phyloP scores from a whole-genome alignment of 163 green algal species.

The Scenedesmus sp. region DNA sequence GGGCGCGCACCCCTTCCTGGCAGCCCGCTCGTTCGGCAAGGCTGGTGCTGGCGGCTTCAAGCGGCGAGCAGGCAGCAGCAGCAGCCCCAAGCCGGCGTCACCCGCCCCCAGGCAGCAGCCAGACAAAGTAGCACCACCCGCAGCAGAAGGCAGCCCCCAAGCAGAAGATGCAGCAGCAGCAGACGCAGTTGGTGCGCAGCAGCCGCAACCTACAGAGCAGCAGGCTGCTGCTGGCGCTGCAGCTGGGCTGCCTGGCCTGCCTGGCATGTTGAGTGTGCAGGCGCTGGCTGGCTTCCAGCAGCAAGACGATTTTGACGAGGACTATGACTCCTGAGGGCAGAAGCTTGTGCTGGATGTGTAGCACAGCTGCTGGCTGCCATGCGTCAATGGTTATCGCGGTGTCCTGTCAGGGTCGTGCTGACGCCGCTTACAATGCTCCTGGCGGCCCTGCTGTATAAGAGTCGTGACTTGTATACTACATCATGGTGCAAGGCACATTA shows the following conservation, averaged over 20 bases:
- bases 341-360: not conserved
- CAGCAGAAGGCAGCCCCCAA: not conserved
- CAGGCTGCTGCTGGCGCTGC: not conserved
- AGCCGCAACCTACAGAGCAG: not conserved
- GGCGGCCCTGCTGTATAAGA: too few species aligned
- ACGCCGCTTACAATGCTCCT: too few species aligned
- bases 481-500: too few species aligned
- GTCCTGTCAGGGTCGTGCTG: too few species aligned
- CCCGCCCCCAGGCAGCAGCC: constrained; percentile 20
- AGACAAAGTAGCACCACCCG: not conserved
- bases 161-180: constrained; percentile 2
- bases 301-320: constrained; percentile 49
- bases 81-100: constrained; percentile 18
- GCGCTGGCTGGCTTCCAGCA: constrained; percentile 8
- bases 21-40: constrained; percentile 12
- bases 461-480: too few species aligned
- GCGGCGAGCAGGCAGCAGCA: not conserved
- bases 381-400: too few species aligned
- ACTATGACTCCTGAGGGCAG: constrained; percentile 43
- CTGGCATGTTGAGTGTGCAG: constrained; percentile 21
- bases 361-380: too few species aligned
- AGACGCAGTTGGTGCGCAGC: not conserved
- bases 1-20: constrained; percentile 42
- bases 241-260: not conserved
- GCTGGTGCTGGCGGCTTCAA: not conserved